Evolutionary conservation across 2,329 filamentous ascomycete genomes (phyloP).

Genomic region (Ceratocystis smalleyi): DNA sequence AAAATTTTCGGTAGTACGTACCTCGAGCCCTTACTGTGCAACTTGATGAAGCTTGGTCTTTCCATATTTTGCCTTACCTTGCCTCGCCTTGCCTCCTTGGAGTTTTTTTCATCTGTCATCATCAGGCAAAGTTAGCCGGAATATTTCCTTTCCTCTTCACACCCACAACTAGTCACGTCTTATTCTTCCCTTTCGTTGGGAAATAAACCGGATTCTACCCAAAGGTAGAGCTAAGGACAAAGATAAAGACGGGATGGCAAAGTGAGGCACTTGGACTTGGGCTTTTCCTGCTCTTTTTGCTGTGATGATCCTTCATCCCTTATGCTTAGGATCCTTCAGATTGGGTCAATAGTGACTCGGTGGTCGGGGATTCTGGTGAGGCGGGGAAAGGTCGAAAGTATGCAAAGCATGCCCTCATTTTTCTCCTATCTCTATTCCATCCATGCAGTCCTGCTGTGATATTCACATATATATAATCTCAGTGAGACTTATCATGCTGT

Average conservation of each 20-base stretch:
- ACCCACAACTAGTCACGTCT: no score
- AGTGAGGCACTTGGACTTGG: no score
- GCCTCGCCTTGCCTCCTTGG: not conserved
- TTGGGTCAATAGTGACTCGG: not conserved
- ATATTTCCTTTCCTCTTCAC: no score
- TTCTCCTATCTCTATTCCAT: not conserved
- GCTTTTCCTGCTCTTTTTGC: no score
- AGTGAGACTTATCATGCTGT: not conserved
- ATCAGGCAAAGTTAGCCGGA: no score
- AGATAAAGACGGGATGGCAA: no score
- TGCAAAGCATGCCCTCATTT: not conserved
- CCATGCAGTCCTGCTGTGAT: no score
- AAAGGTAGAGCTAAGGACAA: no score
- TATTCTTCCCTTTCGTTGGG: no score
- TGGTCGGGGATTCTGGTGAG: not conserved
- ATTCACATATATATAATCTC: no score
- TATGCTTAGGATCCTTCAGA: not conserved
- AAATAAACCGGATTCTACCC: no score
- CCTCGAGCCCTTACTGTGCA: not conserved
- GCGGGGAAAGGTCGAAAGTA: not conserved
- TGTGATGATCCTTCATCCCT: not conserved
- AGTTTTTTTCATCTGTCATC: no score
- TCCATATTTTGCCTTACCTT: not conserved
- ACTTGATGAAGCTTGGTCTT: not conserved
- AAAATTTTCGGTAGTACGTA: not conserved